phyloP scores from a whole-genome alignment of 129 eudicot species.

The Calendula officinalis region DNA sequence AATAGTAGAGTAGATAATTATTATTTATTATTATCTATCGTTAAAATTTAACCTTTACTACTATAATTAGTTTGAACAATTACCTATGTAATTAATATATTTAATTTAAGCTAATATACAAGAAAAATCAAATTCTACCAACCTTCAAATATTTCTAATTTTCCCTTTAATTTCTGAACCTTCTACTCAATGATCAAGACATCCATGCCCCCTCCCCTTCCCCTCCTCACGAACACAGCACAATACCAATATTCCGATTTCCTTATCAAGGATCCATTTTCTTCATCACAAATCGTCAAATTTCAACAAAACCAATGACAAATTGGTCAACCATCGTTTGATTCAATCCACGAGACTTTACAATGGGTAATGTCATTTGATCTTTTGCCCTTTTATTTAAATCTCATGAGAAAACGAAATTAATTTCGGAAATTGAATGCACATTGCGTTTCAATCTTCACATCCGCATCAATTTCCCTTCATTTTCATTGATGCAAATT shows the following conservation, averaged over 20 bases:
- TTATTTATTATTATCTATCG: too few relatives aligned
- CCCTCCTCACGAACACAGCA: slow-evolving; percentile 17
- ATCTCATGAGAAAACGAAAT: too few relatives aligned
- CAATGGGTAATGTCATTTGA: slow-evolving; percentile 31
- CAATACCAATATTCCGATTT: neutral
- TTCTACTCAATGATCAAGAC: slow-evolving; percentile 19
- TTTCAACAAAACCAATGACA: slow-evolving; percentile 22
- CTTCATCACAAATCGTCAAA: neutral
- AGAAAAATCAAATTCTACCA: neutral
- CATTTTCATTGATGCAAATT: neutral
- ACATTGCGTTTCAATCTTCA: too few relatives aligned
- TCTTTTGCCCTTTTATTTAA: neutral
- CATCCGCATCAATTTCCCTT: too few relatives aligned
- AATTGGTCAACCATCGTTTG: slow-evolving; percentile 20
- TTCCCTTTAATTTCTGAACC: slow-evolving; percentile 24
- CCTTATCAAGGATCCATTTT: neutral
- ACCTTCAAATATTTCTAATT: slow-evolving; percentile 8
- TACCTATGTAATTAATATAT: too few relatives aligned
- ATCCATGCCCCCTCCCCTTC: neutral
- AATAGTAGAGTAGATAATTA: too few relatives aligned
- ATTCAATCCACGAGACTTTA: slow-evolving; percentile 14
- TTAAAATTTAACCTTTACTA: too few relatives aligned
- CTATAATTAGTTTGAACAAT: too few relatives aligned
- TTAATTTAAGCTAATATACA: neutral
- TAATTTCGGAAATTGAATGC: too few relatives aligned